phyloP scores from a whole-genome alignment of 2,329 filamentous ascomycete genomes.

The Corinectria fuckeliana region DNA sequence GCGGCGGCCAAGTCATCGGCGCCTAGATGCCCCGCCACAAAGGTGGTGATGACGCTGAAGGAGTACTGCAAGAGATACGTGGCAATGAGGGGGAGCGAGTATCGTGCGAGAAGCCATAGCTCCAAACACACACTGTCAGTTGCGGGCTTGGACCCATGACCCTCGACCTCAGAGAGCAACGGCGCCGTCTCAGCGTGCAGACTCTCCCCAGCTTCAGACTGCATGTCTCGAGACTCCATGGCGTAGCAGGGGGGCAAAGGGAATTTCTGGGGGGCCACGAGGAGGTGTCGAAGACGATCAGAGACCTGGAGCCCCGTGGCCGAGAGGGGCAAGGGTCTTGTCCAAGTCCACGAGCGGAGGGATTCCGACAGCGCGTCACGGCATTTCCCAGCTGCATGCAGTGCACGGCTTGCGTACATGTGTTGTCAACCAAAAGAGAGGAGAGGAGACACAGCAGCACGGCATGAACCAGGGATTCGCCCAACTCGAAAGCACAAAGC shows the following conservation, averaged over 20 bases:
- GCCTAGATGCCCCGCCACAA: constrained; percentile 59
- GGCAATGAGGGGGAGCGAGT: constrained; percentile 55
- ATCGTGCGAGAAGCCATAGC: constrained; percentile 23
- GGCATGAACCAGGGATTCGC: background rate
- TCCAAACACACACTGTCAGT: constrained; percentile 16
- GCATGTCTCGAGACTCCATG: constrained; percentile 15
- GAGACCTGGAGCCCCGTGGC: background rate
- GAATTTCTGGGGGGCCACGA: background rate
- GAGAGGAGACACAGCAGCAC: too few species aligned
- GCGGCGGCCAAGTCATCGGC: constrained; percentile 60
- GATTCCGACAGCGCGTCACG: background rate
- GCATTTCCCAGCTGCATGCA: background rate
- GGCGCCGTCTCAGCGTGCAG: constrained; percentile 20
- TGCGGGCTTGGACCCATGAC: background rate
- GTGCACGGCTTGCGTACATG: background rate
- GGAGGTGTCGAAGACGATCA: background rate
- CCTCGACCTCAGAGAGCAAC: constrained; percentile 11
- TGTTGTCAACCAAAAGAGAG: background rate
- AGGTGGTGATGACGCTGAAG: constrained; percentile 57
- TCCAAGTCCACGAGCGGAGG: background rate
- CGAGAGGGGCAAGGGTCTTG: background rate
- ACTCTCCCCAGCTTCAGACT: background rate
- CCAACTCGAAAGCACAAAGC: too few species aligned
- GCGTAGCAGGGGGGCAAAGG: background rate
- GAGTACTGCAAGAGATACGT: constrained; percentile 62